Base-by-base conservation (phyloP, 345 rosid species). In the Combretum micranthum region DNA sequence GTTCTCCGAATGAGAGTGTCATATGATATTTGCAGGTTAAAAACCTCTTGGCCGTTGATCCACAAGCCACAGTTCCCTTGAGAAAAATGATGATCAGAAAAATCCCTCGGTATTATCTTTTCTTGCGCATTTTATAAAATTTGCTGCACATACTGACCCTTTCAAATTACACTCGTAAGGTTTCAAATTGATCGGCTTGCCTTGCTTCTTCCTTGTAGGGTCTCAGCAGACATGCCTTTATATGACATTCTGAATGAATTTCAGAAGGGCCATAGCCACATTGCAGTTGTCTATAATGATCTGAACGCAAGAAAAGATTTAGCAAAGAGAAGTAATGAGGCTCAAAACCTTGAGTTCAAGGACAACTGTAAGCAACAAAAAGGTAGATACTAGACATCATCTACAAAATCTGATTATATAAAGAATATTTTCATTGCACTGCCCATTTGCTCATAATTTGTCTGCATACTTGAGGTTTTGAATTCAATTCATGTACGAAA, bases 181-280 rank as follows among this genome's bases (percentile, higher is more conserved):
- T 52, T 57, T 16, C 49, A 62, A 16, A 49, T 49, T 59, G 43
- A 32, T 32, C 39, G 5, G 39, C 39, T 58, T 55, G 20, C 55
- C 48, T 50, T 60, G 37, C 52, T 44, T 66, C 47, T 52, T 55
- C 61, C 56, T 13, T 68, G 2, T 70, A 92, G 96, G 76, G 95
- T 92, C 56, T 77, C 91, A 15, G 98, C 77, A 61, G 75, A 83
- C 65, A 81, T 88, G 85, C 98, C 96, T 32, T 66, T 92, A 18
- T 88, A 92, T 53, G 96, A 92, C 69, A 88, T 92, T 67, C 83
- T 92, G 51, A 92, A 92, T 60, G 93, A 86, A 75, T 92, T 92
- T 53, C 98, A 92, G 76, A 88, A 92, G 69, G 95, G 98, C 50
- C 98, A 92, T 70, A 92, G 96, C 73, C 98, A 92, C 74, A 79